Evolutionary conservation across 768 basidiomycete species (phyloP).

Genomic region (Naematelia aurantialba): DNA sequence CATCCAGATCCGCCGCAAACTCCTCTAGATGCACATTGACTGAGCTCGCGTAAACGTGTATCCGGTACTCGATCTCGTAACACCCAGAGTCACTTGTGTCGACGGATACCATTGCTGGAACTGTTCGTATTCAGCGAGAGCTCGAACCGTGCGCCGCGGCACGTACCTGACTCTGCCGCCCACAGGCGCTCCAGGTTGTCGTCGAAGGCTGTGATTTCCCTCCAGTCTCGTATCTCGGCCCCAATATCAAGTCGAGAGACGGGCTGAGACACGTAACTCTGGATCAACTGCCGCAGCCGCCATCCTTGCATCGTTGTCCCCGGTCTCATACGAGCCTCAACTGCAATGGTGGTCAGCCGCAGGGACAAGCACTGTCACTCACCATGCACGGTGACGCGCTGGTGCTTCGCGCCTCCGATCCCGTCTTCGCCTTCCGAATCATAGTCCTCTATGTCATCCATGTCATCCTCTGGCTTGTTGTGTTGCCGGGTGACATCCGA

Average conservation of each 20-base stretch:
- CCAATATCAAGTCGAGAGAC: neutral
- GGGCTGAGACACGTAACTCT: neutral
- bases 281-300: neutral
- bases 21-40: conserved; percentile 61
- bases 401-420: neutral
- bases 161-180: conserved; percentile 59
- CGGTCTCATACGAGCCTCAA: neutral
- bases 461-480: neutral
- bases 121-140: neutral
- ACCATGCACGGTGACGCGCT: neutral
- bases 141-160: neutral
- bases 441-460: neutral
- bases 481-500: too few species aligned
- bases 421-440: neutral
- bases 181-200: conserved; percentile 72
- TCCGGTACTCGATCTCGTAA: neutral
- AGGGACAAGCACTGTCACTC: neutral
- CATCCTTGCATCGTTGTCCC: neutral
- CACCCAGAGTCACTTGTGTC: neutral
- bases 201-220: conserved; percentile 54
- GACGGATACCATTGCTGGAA: neutral
- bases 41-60: conserved; percentile 86
- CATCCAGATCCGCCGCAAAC: conserved; percentile 55
- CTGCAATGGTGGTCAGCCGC: neutral
- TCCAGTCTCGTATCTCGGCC: neutral